phyloP scores from a whole-genome alignment of 306 rosid species.

The Ziziphus jujuba region DNA sequence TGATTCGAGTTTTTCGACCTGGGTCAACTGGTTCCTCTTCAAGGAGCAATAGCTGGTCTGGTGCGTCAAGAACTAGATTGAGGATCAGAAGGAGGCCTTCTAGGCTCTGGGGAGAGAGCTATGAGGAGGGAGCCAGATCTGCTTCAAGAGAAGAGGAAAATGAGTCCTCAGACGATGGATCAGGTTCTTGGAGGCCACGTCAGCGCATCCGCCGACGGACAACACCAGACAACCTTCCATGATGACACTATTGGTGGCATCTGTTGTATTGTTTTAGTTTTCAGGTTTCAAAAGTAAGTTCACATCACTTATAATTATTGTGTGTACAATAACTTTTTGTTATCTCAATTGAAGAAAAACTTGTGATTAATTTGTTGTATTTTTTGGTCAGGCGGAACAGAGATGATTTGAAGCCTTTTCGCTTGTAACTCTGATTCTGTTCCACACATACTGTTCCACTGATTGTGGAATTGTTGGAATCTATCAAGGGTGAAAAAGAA shows the following conservation, averaged over 20 bases:
- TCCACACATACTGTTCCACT: conserved; percentile 25
- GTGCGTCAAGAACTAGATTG: conserved; percentile 62
- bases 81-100: conserved; percentile 75
- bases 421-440: conserved; percentile 13
- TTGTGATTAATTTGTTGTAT: conserved; percentile 23
- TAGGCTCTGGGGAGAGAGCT: conserved; percentile 80
- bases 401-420: conserved; percentile 22
- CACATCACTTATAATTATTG: conserved; percentile 12
- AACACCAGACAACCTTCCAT: conserved; percentile 68
- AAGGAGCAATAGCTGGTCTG: conserved; percentile 66
- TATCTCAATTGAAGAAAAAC: conserved; percentile 3
- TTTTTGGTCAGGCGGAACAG: conserved; percentile 25
- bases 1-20: conserved; percentile 77
- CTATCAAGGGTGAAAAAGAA: conserved; percentile 33
- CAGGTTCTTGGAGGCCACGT: conserved; percentile 63
- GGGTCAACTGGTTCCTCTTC: conserved; percentile 27
- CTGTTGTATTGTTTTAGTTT: conserved; percentile 25
- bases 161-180: conserved; percentile 78
- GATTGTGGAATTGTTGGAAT: conserved; percentile 34
- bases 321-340: conserved; percentile 7
- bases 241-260: conserved; percentile 31
- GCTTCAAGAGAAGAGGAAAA: conserved; percentile 74
- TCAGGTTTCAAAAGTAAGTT: conserved; percentile 41
- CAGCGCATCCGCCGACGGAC: conserved; percentile 48
- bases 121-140: conserved; percentile 77